Evolutionary conservation across 352 stramenopile genomes (phyloP), one percentile per base, ranked within the genome.

Genomic region (Phytophthora cactorum): DNA sequence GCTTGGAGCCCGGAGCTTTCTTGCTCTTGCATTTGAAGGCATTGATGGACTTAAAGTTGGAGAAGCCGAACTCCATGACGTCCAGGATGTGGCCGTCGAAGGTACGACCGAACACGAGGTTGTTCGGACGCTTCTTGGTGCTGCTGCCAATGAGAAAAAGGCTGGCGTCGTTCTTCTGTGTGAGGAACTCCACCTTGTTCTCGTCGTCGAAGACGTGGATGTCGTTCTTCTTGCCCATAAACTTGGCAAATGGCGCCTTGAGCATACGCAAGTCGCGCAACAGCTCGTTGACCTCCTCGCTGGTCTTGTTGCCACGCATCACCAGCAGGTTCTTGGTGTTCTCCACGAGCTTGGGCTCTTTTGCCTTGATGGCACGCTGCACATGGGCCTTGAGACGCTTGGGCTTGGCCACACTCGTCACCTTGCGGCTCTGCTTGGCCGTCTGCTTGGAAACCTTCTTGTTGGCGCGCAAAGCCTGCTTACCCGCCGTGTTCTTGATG

Each of bases 121-220:
- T 99, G 82, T 99, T 98, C 15, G 97, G 95, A 70, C 98, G 88
- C 78, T 99, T 99, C 82, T 99, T 99, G 63, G 98, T 99, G 87
- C 97, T 93, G 77, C 86, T 97, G 27, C 92, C 97, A 54, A 99
- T 77, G 44, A 94, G 86, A 79, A 99, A 99, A 3, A 99, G 75
- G 25, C 93, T 91, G 65, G 92, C 97, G 79, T 99, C 97, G 78
- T 99, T 99, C 86, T 99, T 99, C 63, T 95, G 75, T 61, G 86
- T 90, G n/a, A 98, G 71, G 66, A 98, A 98, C 75, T 98, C 94
- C 25, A 98, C 75, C 63, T 88, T 89, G 64, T 90, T 97, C 65
- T 96, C 86, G 68, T 98, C 93, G 39, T 98, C 94, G 58, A 98
- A 98, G 53, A 96, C 91, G 72, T 95, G 91, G 49, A 98, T 90